Percentiles rank a stretch among this genome's conserved stretches.
phyloP scores from a whole-genome alignment of 192 early-diverging fungal species.

The Chytriomyces hyalinus region DNA sequence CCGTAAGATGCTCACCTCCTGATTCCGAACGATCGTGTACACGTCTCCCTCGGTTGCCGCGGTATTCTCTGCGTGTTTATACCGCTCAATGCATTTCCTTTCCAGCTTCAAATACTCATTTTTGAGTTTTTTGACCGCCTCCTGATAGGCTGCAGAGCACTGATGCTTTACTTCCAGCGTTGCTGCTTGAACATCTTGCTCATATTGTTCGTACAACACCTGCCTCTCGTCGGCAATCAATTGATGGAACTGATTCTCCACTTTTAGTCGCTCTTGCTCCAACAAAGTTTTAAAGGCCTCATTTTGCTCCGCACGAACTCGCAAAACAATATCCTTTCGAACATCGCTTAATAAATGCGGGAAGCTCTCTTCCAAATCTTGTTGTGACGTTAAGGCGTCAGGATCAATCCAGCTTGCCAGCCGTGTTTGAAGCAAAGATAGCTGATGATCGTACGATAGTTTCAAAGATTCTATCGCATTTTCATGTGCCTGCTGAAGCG shows the following conservation, averaged over 20 bases:
- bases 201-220: background rate
- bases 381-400: background rate
- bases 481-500: slow-evolving; percentile 9
- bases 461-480: slow-evolving; percentile 1
- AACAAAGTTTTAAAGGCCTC: background rate
- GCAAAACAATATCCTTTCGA: background rate
- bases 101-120: slow-evolving; percentile 40
- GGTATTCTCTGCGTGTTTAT: background rate
- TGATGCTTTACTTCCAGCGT: slow-evolving; percentile 36
- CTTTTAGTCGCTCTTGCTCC: background rate
- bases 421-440: background rate
- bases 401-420: background rate
- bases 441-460: slow-evolving; percentile 12
- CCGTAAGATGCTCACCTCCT: slow-evolving; percentile 12
- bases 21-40: background rate
- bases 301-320: background rate
- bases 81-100: background rate
- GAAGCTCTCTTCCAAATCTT: slow-evolving; percentile 12
- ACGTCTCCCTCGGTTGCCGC: background rate
- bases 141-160: slow-evolving; percentile 44
- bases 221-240: background rate
- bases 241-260: background rate
- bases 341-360: background rate
- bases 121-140: slow-evolving; percentile 42
- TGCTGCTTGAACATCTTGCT: background rate